Base-by-base conservation (phyloP, 1,139 yeast genomes). In the Pneumocystis sp. region DNA sequence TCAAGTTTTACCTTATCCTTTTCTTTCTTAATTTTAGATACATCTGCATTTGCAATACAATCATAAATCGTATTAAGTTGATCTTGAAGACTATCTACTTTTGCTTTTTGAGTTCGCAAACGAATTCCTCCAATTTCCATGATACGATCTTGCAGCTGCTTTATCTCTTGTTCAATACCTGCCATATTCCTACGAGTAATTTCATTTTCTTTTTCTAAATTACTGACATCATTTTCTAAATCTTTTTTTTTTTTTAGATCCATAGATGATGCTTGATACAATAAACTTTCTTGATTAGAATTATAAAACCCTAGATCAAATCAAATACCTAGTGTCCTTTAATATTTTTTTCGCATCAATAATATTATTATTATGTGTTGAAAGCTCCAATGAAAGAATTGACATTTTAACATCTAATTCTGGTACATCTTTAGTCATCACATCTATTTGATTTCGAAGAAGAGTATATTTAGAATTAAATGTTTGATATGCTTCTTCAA, bases 71-170 rank as follows among this genome's bases (percentile, higher is more conserved):
- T 81, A 67, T 86, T 88, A 61, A 88, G 81, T 71, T 84, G 82
- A 70, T 87, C 89, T 63, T 80, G 79, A 57, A 87, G 79, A 0
- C 95, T 86, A 71, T 85, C 93, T 15, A 93, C 96, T 71, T 85
- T 87, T 1, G 95, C 82, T 70, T 85, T 87, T 72, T 90, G 96
- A 68, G 87, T 75, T 66, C 91, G 84, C 69, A 93, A 79, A 69
- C 85, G 85, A 15, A 88, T 86, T 69, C 99, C 99, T 65, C 99
- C 98, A 65, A 90, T 87, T 67, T 87, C 86, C 88, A 91, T 84
- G 50, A 95, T 89, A 72, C 85, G 81, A 66, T 85, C 89, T 70
- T 89, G 91, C 7, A 90, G 76, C 0, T 71, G 78, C 17, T 80
- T 78, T 61, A 91, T 87, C 66, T 81, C 80, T 8, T 75, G 72